Evolutionary conservation across 192 early-diverging fungal species (phyloP).

Genomic region (Gryganskiella cystojenkinii): DNA sequence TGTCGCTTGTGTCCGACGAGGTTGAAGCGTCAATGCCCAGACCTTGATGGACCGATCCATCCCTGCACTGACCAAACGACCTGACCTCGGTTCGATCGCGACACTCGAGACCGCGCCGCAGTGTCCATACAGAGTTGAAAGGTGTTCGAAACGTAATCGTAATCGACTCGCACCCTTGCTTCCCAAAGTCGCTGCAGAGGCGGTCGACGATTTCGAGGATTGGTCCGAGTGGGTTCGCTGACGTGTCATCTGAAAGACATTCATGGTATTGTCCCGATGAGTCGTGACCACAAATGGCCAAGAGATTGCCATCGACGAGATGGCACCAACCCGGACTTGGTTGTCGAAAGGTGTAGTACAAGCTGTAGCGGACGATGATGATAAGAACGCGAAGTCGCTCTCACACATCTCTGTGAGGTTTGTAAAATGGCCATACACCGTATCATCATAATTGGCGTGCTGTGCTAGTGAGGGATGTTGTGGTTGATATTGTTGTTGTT

Average conservation of each 20-base stretch:
- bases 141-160: slow-evolving; percentile 18
- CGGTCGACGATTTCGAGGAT: neutral
- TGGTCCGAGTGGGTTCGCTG: neutral
- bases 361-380: neutral
- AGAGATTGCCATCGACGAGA: slow-evolving; percentile 32
- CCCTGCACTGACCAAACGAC: slow-evolving; percentile 36
- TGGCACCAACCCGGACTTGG: slow-evolving; percentile 32
- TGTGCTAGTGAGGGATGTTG: neutral
- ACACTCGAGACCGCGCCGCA: slow-evolving; percentile 49
- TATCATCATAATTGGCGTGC: no score
- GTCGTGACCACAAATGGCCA: slow-evolving; percentile 49
- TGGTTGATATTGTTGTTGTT: neutral
- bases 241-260: slow-evolving; percentile 40
- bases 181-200: neutral
- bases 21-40: slow-evolving; percentile 15
- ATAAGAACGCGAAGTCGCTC: neutral
- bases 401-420: neutral
- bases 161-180: neutral
- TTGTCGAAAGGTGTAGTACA: neutral
- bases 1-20: no score
- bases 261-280: slow-evolving; percentile 45
- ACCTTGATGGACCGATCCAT: slow-evolving; percentile 53
- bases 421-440: no score
- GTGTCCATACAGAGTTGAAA: slow-evolving; percentile 46
- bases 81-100: slow-evolving; percentile 33